Evolutionary conservation across 306 rosid genomes (phyloP), one percentile per base, ranked within the genome.

Genomic region (Castanea mollissima): DNA sequence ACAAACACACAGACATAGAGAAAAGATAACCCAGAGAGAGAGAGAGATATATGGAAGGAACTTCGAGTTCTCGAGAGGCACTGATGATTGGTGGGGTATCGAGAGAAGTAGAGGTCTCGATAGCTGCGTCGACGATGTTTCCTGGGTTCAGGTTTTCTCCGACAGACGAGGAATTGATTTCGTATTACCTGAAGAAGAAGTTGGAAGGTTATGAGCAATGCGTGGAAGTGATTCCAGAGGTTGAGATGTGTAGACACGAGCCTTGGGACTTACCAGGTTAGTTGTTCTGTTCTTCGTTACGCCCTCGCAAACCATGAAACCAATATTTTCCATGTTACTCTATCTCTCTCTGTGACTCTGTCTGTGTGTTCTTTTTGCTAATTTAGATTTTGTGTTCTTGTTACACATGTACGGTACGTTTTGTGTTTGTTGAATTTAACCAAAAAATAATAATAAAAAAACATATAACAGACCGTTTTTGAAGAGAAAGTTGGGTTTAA

Each of bases 71-170:
- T 41, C n/a, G 14, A 56, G 14, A 44, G n/a, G 3, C 20, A 20
- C 25, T 0, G 16, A 64, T 1, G 25, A 79, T 84, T 86, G 86
- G 77, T 5, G 83, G 72, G 69, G 74, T 83, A 76, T 86, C 93
- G 0, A 78, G 58, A 56, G 97, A 86, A 57, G 90, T 91, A 0
- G 89, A 91, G 80, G 80, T 93, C 73, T 90, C 99, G 0, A 73
- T 95, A 18, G 91, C 90, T 3, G 90, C 97, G 23, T 84, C 92
- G 0, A 85, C 89, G 2, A 90, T 88, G 96, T 95, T 95, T 87
- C 99, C 99, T 21, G 99, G 99, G 49, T 95, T 95, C 32, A 85
- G 99, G 73, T 95, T 95, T 77, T 91, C 93, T 35, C 99, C 99
- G 6, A 95, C 97, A 18, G 99, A 95, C 56, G 99, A 90, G 73